Evolutionary conservation across 768 basidiomycete species (phyloP), one percentile per base, ranked within the genome.

Genomic region (Suillus discolor): DNA sequence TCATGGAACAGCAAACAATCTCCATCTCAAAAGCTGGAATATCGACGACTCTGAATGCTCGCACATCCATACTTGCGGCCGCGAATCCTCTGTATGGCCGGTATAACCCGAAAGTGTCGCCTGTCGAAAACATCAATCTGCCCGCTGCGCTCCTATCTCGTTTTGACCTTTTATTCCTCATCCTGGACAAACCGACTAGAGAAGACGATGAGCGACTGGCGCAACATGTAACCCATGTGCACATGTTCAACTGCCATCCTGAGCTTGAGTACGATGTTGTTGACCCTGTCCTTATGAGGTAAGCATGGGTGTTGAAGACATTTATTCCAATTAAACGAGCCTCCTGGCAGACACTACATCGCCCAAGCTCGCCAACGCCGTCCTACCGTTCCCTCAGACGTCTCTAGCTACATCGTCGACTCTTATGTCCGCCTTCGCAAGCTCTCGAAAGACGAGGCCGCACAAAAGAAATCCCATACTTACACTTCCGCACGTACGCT

Each of bases 1-100:
- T 99, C 66, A 99, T 99, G 97, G 97, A 99, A 79, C 97, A 99
- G 77, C 97, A 99, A 80, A 99, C 97, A 0, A 98, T 99, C 64
- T 99, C 97, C 3, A 99, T 99, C 68, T 97, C 97, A 51, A 99
- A 99, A 79, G 97, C 97, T 6, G 97, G 97, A 28, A 99, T 99
- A 74, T 96, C 97, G 11, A 99, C 97, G 9, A 99, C 97, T 1
- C 84, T 99, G 57, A 99, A 99, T 72, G 97, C 97, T 31, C 90
- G 97, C 61, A 97, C 97, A 2, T 99, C 97, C 9, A 94, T 99
- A 73, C 87, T 99, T 16, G 97, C 97, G 4, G 97, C 97, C 13
- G 97, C 97, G 65, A 99, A 99, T 78, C 97, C 97, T 42, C 82
- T 99, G 0, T 99, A 97, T 71, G 97, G 97, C 34, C 92, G 97